A percentile compares a stretch with the other conserved stretches of the same genome.
Evolutionary conservation across 345 rosid species (phyloP).

Genomic region (Corymbia maculata): DNA sequence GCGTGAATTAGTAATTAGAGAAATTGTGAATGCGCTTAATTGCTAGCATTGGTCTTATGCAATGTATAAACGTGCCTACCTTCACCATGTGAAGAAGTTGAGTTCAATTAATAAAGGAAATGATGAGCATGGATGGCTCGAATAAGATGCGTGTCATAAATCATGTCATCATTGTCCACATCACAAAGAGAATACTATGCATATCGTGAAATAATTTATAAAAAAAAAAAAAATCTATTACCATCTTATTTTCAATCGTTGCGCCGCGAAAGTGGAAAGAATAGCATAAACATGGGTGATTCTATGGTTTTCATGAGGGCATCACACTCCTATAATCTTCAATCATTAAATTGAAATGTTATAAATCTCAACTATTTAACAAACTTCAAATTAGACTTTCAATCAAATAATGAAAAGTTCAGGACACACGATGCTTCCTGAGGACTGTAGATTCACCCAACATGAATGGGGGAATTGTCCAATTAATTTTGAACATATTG

Average conservation of each 20-base stretch:
- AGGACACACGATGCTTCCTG: neutral
- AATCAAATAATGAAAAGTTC: neutral
- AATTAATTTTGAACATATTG: fast-evolving
- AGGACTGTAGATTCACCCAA: neutral
- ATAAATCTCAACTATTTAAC: neutral
- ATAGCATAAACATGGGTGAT: neutral
- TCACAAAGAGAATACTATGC: neutral
- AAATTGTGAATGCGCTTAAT: neutral
- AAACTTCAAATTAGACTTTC: neutral
- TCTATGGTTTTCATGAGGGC: neutral
- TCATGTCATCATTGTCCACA: neutral
- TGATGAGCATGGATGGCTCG: neutral
- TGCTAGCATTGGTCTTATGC: neutral
- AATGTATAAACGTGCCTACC: neutral
- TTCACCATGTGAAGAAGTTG: neutral
- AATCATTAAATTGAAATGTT: neutral
- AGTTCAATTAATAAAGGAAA: neutral
- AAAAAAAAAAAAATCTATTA: neutral
- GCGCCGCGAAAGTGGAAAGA: neutral
- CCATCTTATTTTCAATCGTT: neutral
- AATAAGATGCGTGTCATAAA: neutral
- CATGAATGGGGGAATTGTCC: no score
- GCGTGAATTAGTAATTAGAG: neutral
- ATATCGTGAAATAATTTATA: neutral
- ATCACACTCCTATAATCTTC: neutral